phyloP scores from a whole-genome alignment of 2,329 filamentous ascomycete genomes.

The Botrytis galanthina region DNA sequence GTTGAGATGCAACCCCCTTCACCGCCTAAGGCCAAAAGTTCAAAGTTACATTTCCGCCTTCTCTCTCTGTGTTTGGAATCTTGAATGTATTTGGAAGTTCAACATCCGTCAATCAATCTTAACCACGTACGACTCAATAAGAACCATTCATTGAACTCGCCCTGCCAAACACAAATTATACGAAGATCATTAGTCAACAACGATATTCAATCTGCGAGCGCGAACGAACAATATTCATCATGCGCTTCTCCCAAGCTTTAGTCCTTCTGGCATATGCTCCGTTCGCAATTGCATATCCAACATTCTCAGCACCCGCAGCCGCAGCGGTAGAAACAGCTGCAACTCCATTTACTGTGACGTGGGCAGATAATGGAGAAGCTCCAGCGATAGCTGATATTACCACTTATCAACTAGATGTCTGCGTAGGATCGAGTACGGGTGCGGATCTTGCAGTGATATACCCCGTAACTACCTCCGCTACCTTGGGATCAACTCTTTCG shows the following conservation, averaged over 20 bases:
- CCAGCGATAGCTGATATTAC: constrained; percentile 50
- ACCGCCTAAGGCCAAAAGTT: constrained; percentile 12
- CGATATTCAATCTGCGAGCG: constrained; percentile 7
- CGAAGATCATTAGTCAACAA: background rate
- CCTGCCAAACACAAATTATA: background rate
- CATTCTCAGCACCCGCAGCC: constrained; percentile 52
- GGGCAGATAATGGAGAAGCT: constrained; percentile 53
- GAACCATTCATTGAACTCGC: background rate
- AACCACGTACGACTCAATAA: background rate
- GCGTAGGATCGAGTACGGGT: constrained; percentile 56
- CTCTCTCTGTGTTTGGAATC: background rate
- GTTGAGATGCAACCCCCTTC: background rate
- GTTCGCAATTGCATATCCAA: constrained; percentile 35
- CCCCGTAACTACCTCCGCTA: background rate
- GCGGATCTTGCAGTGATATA: constrained; percentile 23
- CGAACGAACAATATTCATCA: constrained; percentile 19
- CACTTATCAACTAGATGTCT: constrained; percentile 58
- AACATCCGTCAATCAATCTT: background rate
- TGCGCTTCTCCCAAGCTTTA: constrained; percentile 29
- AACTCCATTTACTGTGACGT: constrained; percentile 51
- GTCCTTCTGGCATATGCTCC: constrained; percentile 29
- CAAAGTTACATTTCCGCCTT: background rate
- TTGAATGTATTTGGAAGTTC: background rate
- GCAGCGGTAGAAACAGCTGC: constrained; percentile 51
- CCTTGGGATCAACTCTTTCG: background rate